These are phyloP conservation scores for Vigna nakashimae DNA, from an alignment of 306 rosid genomes.

Conservation along the genomic window DNA sequence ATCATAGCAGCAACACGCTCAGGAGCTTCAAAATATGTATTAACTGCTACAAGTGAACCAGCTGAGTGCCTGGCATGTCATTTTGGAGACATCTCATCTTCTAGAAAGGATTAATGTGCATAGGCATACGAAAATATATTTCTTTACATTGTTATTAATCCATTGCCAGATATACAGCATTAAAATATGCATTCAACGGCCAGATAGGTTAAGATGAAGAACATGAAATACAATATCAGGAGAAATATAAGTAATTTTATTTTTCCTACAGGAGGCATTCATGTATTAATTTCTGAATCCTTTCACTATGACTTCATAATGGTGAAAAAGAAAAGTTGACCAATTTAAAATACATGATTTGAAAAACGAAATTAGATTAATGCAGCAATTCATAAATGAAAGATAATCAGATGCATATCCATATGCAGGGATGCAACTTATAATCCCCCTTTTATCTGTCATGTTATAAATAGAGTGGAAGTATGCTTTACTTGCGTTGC, in stretches of 20 bases:
- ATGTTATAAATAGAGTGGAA: not conserved
- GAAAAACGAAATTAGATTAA: slow-evolving; percentile 1
- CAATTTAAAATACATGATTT: slow-evolving; percentile 23
- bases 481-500: not conserved
- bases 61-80: slow-evolving; percentile 86
- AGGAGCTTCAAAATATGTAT: slow-evolving; percentile 90
- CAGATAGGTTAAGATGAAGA: slow-evolving; percentile 5
- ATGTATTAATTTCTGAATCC: slow-evolving; percentile 2
- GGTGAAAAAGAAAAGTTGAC: slow-evolving; percentile 4
- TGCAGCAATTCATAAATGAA: slow-evolving; percentile 9
- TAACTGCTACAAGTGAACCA: slow-evolving; percentile 81
- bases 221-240: not conserved
- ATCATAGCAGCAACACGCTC: slow-evolving; percentile 86
- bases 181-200: slow-evolving; percentile 17
- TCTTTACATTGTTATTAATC: not conserved
- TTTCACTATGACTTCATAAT: slow-evolving; percentile 15
- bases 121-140: slow-evolving; percentile 25
- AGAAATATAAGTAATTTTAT: slow-evolving; percentile 23
- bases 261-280: slow-evolving; percentile 15
- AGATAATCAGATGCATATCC: slow-evolving; percentile 13
- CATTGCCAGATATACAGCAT: slow-evolving; percentile 3
- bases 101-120: slow-evolving; percentile 14
- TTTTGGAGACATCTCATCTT: slow-evolving; percentile 39
- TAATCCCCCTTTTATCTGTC: slow-evolving; percentile 11
- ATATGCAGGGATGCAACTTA: slow-evolving; percentile 28